Evolutionary conservation across 331 rosid species (phyloP).

Genomic region (Phaseolus coccineus): DNA sequence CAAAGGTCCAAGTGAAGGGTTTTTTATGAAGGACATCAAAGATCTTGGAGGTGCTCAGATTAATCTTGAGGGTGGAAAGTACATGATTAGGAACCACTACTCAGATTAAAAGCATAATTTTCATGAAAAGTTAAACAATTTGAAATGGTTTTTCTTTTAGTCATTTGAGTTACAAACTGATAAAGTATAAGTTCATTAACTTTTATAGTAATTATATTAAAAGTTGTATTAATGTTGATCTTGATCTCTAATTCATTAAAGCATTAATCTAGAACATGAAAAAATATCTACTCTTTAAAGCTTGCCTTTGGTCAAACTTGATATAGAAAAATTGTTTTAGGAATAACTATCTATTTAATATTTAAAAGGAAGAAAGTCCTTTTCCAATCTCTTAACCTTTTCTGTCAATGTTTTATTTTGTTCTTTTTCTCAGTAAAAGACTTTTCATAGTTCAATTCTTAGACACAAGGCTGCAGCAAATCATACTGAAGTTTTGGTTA

Average conservation of each 20-base stretch:
- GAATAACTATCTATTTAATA: conserved; percentile 30
- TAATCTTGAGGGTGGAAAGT: conserved; percentile 81
- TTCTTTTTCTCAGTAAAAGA: neutral
- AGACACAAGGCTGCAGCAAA: conserved; percentile 3
- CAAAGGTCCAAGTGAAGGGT: conserved; percentile 52
- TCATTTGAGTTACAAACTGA: no score
- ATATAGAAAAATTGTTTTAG: conserved; percentile 5
- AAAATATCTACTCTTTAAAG: neutral
- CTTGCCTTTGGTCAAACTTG: conserved; percentile 29
- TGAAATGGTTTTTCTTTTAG: neutral
- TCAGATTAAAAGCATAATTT: conserved; percentile 41
- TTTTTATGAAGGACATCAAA: conserved; percentile 61
- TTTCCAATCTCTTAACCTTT: neutral
- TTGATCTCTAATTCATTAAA: neutral
- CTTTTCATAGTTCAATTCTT: conserved; percentile 6
- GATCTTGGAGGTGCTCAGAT: conserved; percentile 86
- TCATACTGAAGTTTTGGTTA: neutral
- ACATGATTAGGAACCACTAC: conserved; percentile 63
- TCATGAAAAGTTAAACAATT: neutral
- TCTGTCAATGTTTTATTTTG: neutral
- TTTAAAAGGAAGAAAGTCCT: neutral
- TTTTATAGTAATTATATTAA: no score
- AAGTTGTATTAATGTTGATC: no score
- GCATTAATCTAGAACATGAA: conserved; percentile 17
- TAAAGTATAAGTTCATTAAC: no score